Evolutionary conservation across 2,329 filamentous ascomycete genomes (phyloP).

Genomic region (Drechslera avenae): DNA sequence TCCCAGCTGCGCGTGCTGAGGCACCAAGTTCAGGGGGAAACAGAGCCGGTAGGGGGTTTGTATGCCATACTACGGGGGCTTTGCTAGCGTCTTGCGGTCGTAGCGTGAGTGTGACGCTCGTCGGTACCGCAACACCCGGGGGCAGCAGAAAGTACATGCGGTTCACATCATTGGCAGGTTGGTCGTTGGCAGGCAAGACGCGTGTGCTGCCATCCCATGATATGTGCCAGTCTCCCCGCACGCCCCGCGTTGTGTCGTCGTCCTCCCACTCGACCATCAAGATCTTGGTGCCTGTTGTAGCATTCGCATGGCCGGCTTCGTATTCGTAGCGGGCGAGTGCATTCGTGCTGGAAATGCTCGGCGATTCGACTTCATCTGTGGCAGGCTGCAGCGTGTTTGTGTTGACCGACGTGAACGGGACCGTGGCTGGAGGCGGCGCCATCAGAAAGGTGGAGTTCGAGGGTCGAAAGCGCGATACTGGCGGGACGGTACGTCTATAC

Average conservation of each 20-base stretch:
- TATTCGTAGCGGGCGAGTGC: constrained; percentile 89
- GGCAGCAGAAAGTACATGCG: constrained; percentile 82
- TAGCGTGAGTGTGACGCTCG: constrained; percentile 69
- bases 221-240: constrained; percentile 71
- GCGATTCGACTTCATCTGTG: constrained; percentile 53
- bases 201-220: constrained; percentile 82
- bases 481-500: constrained; percentile 35
- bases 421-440: constrained; percentile 43
- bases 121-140: constrained; percentile 71
- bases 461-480: constrained; percentile 33
- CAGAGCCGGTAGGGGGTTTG: constrained; percentile 85
- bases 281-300: constrained; percentile 78
- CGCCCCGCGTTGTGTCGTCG: constrained; percentile 55
- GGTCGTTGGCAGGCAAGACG: constrained; percentile 69
- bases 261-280: constrained; percentile 92
- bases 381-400: constrained; percentile 39
- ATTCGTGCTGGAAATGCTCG: constrained; percentile 56
- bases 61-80: constrained; percentile 58
- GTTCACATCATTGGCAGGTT: constrained; percentile 56
- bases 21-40: constrained; percentile 77
- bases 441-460: constrained; percentile 36
- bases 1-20: constrained; percentile 68
- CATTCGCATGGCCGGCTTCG: constrained; percentile 72
- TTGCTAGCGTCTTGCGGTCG: constrained; percentile 53
- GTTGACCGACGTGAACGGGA: constrained; percentile 51